Conservation (phyloP, 2,329 filamentous ascomycete genomes). For the Sporothrix curviconia region DNA sequence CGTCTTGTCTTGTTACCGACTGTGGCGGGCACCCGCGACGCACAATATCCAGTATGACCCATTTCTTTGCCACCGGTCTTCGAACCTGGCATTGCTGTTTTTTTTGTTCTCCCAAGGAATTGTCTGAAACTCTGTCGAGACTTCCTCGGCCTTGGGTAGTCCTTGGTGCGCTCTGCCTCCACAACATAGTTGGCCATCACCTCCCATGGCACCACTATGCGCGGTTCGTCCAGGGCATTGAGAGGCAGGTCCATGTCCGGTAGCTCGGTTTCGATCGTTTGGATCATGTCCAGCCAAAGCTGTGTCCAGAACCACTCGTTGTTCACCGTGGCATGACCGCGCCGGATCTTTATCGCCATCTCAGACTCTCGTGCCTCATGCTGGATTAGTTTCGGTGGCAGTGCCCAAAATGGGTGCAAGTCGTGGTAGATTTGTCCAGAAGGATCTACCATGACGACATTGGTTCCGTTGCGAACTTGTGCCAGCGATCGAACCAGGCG, state of each 20-base stretch:
- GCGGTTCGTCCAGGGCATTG: conserved; percentile 62
- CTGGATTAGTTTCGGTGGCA: conserved; percentile 36
- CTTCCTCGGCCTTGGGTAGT: conserved; percentile 39
- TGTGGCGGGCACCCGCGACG: conserved; percentile 56
- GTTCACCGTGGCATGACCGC: conserved; percentile 42
- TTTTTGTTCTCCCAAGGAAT: conserved; percentile 30
- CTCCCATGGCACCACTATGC: conserved; percentile 58
- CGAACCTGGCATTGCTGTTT: background rate
- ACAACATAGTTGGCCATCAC: conserved; percentile 49
- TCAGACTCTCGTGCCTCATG: conserved; percentile 49
- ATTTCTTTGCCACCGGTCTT: conserved; percentile 42
- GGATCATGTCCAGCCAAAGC: conserved; percentile 49
- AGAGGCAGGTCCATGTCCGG: conserved; percentile 63
- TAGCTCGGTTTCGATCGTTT: conserved; percentile 46
- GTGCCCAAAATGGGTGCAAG: conserved; percentile 53
- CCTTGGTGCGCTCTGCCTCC: conserved; percentile 32
- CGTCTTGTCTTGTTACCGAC: conserved; percentile 50
- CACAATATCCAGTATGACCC: conserved; percentile 50
- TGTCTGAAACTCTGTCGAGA: conserved; percentile 38
- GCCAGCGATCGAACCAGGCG: conserved; percentile 58
- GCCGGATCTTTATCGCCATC: conserved; percentile 55
- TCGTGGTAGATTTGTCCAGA: conserved; percentile 60
- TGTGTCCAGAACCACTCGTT: conserved; percentile 54
- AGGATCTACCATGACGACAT: conserved; percentile 57
- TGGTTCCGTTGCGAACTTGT: conserved; percentile 43